Base-by-base conservation (phyloP, 2,329 filamentous ascomycete species). In the Fusarium anguioides region DNA sequence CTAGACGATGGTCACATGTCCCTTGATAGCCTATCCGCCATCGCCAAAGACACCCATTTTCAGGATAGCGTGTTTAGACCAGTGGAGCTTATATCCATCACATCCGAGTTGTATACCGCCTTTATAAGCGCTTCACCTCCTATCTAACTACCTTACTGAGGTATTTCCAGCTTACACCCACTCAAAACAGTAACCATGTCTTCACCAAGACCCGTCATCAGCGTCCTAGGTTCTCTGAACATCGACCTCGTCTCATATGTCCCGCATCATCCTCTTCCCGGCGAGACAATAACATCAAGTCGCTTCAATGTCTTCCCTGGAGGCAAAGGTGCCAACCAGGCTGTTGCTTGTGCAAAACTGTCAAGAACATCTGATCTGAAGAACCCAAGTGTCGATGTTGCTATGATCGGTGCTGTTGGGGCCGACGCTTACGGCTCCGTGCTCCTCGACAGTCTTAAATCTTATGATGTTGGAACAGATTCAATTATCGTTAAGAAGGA, bases 241-340 rank as follows among this genome's bases (percentile, higher is more conserved):
- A 92, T 92, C 75, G 95, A 99, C 81, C 89, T 98, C 66, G 92
- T 97, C 64, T 94, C 93, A 31, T 89, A 93, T 72, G 96, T 96
- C n/a, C 84, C 92, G 4, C 92, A 95, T 65, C 88, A 97, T 60
- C 95, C 96, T 1, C 81, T 85, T 0, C 89, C 91, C 0, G 96
- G 95, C 66, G 95, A 99, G 80, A 98, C 95, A 3, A 85, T 98
- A 49, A 94, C 92, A 2, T 87, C 93, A 39, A 89, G 82, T 66
- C 89, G 87, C 14, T 97, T 97, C 81, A 85, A 86, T 75, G 92
- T 90, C 31, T 94, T 91, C 35, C 90, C 91, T 18, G 96, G 95
- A 70, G 95, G 96, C 56, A 98, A 98, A 81, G 95, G 95, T 63
- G 94, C 94, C 60, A 98, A 98, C 82, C 95, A 97, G 82, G 94